Percentiles rank a stretch among this genome's conserved stretches.
These are phyloP conservation scores for Penicillium carneum DNA, from an alignment of 2,329 filamentous ascomycete genomes.

Conservation along the genomic window DNA sequence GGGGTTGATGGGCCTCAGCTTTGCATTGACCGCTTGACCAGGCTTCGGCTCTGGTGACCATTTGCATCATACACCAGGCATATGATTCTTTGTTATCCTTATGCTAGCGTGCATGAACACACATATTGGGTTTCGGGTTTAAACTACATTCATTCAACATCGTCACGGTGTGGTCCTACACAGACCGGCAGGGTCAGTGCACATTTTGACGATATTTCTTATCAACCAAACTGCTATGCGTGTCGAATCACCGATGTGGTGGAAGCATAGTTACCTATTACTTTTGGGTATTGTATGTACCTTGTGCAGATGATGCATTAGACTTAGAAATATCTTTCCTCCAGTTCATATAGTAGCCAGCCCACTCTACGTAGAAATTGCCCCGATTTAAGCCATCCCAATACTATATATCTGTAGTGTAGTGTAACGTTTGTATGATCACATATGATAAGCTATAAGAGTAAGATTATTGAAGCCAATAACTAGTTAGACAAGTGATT, in stretches of 20 bases:
- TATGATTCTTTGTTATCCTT: not conserved
- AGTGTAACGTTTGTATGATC: too few relatives aligned
- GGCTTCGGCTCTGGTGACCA: not conserved
- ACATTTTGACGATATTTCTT: not conserved
- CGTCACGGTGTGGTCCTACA: not conserved
- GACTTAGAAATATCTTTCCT: not conserved
- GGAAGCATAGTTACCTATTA: not conserved
- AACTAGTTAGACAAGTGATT: too few relatives aligned
- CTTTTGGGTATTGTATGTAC: not conserved
- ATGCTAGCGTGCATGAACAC: not conserved
- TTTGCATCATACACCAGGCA: slow-evolving; percentile 1
- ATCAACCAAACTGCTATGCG: not conserved
- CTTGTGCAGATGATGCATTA: not conserved
- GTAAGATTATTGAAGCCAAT: too few relatives aligned
- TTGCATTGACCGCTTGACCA: slow-evolving; percentile 73
- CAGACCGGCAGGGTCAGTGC: not conserved
- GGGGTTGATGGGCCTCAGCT: slow-evolving; percentile 83
- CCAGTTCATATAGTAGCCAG: not conserved
- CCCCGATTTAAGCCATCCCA: too few relatives aligned
- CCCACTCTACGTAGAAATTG: not conserved
- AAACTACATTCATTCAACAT: not conserved
- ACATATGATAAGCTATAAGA: too few relatives aligned
- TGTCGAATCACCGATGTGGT: not conserved
- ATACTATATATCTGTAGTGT: too few relatives aligned
- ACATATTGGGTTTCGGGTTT: not conserved